Percentiles rank a stretch among this genome's conserved stretches.
Evolutionary conservation across 352 stramenopile species (phyloP).

Genomic region (Peronospora destructor): DNA sequence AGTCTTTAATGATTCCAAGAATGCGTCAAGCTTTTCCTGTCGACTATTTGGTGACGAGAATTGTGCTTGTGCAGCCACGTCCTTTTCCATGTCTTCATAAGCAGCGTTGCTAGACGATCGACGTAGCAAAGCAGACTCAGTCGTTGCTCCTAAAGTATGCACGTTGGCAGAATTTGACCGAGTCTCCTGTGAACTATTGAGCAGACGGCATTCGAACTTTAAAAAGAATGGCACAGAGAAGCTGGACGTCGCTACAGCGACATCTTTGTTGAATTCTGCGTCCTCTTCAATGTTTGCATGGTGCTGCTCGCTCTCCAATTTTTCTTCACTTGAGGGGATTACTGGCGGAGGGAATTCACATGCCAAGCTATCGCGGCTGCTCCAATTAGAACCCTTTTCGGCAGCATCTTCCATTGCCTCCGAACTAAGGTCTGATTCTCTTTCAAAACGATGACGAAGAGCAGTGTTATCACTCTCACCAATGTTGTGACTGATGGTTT

Average conservation of each 20-base stretch:
- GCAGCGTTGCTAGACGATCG: slow-evolving; percentile 48
- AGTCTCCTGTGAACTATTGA: slow-evolving; percentile 30
- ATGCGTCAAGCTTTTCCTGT: slow-evolving; percentile 32
- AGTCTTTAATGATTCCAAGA: slow-evolving; percentile 35
- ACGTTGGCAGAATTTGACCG: slow-evolving; percentile 20
- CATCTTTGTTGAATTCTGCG: slow-evolving; percentile 79
- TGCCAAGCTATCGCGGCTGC: slow-evolving; percentile 19
- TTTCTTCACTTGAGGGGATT: slow-evolving; percentile 21
- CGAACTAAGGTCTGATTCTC: neutral
- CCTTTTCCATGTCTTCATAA: slow-evolving; percentile 37
- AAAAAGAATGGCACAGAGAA: slow-evolving; percentile 85
- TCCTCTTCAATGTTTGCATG: slow-evolving; percentile 52
- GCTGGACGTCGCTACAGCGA: slow-evolving; percentile 70
- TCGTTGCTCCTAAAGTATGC: slow-evolving; percentile 3
- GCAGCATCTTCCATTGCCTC: slow-evolving; percentile 5
- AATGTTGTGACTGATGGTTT: slow-evolving; percentile 11
- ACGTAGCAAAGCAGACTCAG: slow-evolving; percentile 20
- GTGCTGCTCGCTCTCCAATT: slow-evolving; percentile 28
- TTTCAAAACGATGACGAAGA: slow-evolving; percentile 1
- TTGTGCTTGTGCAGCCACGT: slow-evolving; percentile 22
- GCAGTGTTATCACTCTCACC: neutral
- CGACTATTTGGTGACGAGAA: slow-evolving; percentile 19
- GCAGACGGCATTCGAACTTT: slow-evolving; percentile 68
- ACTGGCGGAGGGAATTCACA: slow-evolving; percentile 26
- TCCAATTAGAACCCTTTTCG: slow-evolving; percentile 9